phyloP scores from a whole-genome alignment of 495 filamentous ascomycete genomes.

The Apiosordaria backusii region DNA sequence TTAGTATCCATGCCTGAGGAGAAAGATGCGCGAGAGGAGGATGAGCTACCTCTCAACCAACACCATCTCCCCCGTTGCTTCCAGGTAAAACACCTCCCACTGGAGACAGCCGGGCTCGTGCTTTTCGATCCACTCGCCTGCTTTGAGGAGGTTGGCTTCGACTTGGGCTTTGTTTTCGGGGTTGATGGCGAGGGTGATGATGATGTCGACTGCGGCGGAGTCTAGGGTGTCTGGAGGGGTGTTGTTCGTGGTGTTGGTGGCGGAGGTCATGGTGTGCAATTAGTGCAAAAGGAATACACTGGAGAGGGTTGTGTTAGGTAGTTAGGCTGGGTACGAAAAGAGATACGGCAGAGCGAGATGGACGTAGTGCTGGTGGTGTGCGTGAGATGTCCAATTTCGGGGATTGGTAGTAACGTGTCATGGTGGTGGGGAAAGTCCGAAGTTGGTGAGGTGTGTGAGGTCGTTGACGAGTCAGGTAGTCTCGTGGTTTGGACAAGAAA shows the following conservation, averaged over 20 bases:
- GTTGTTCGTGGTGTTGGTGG: background rate
- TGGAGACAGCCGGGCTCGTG: background rate
- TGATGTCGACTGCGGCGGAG: constrained; percentile 1
- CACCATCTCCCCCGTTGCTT: background rate
- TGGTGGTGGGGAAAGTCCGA: background rate
- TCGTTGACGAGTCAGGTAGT: background rate
- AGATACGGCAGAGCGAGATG: background rate
- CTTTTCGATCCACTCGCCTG: background rate
- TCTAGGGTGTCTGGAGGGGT: background rate
- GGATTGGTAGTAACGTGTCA: background rate
- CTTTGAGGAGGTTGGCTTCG: background rate
- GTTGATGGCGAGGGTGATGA: background rate
- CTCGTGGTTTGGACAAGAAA: no score
- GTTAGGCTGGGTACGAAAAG: background rate
- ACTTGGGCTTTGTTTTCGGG: background rate
- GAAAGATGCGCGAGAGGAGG: no score
- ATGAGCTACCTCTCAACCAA: constrained; percentile 3
- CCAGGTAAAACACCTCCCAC: constrained; percentile 3
- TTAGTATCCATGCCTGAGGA: no score
- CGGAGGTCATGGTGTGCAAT: no score
- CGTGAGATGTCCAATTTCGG: background rate
- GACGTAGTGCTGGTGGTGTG: background rate
- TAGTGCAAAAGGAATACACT: no score
- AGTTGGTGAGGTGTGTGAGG: background rate
- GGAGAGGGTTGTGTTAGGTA: background rate